Evolutionary conservation across 176 grass and related monocot genomes (phyloP).

Genomic region (Triticum monococcum): DNA sequence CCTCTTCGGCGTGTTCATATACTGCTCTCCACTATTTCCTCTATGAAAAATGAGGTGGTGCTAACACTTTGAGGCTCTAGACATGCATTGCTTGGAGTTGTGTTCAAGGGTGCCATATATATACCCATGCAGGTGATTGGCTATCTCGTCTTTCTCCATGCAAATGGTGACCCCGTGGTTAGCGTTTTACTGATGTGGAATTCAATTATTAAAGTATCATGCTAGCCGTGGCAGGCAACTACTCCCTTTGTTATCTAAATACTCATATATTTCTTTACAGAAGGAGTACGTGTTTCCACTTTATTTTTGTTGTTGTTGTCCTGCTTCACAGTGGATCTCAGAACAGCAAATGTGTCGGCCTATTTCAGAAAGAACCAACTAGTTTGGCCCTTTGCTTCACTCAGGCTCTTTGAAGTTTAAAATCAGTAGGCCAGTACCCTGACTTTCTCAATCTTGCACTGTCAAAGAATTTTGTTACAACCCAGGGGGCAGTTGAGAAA

Average conservation of each 20-base stretch:
- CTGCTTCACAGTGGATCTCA: conserved; percentile 43
- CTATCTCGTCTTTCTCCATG: background rate
- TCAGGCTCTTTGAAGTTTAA: conserved; percentile 24
- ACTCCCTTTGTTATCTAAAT: too few species aligned
- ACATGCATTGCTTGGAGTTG: background rate
- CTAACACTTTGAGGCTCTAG: background rate
- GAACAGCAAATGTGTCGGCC: conserved; percentile 27
- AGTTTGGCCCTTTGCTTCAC: conserved; percentile 47
- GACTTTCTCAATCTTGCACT: background rate
- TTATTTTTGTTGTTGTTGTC: conserved; percentile 19
- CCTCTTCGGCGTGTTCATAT: too few species aligned
- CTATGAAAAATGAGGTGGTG: background rate
- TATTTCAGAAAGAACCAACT: conserved; percentile 49
- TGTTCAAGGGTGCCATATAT: background rate
- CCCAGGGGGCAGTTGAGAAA: too few species aligned
- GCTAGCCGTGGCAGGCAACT: conserved; percentile 9
- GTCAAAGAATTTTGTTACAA: too few species aligned
- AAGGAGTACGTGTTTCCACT: background rate
- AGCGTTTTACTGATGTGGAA: background rate
- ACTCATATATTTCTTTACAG: too few species aligned
- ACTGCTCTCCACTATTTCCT: background rate
- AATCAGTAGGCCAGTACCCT: conserved; percentile 18
- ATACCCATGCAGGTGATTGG: background rate
- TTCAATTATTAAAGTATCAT: too few species aligned
- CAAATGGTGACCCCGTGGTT: background rate